Evolutionary conservation across 371 early-diverging fungal genomes (phyloP), one percentile per base, ranked within the genome.

Genomic region (Rhizopus arrhizus): DNA sequence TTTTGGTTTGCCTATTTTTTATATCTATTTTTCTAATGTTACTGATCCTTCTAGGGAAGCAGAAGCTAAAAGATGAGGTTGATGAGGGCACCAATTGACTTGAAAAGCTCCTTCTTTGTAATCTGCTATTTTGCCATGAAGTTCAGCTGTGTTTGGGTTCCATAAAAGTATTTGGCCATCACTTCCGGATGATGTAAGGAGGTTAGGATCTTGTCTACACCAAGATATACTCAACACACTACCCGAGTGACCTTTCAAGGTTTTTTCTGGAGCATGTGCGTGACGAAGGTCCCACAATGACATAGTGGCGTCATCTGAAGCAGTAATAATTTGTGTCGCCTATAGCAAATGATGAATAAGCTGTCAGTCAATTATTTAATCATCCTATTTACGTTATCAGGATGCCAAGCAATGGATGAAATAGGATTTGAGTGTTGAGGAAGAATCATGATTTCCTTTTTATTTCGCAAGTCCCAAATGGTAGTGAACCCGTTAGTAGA

Each of bases 281-380:
- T 95, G 94, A 60, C 95, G 85, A 65, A 98, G 83, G 74, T 98
- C 96, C 98, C 98, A 98, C 52, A 94, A 75, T 49, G 89, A 80
- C 28, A 98, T 85, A 3, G 87, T 85, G 64, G 95, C 98, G 75
- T 98, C 96, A 56, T 94, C 91, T 9, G 91, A 88, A 3, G 93
- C 91, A 36, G 56, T 62, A 16, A 63, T 42, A 16, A 65, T 34
- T 51, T 70, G 67, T 41, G 64, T 70, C n/a, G 68, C 64, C 64
- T 55, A 64, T 6, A 40, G 6, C 42, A 48, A 38, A 56, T 16
- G 9, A 50, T 33, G 31, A 16, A n/a, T 15, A 42, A 28, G 11
- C 46, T 35, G 47, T 50, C 49, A 16, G 6, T 45, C 1, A 7
- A 16, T 45, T 8, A 12, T 12, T 3, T 22, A 8, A 45, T 45